Conservation (phyloP, 2,329 filamentous ascomycete species). For the Penicillium sp. region DNA sequence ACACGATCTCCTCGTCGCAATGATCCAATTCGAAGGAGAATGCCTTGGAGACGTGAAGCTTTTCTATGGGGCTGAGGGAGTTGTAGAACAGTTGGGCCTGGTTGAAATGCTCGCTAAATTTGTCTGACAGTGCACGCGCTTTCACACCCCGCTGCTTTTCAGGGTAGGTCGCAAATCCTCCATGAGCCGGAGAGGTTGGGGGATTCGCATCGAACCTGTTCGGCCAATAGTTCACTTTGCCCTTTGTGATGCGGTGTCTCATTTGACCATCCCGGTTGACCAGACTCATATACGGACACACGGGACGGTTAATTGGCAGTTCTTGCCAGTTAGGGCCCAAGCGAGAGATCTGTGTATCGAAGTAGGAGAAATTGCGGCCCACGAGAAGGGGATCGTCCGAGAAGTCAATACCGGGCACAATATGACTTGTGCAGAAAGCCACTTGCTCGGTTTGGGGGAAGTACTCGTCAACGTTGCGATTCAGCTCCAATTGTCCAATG, state of each 20-base stretch:
- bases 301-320: slow-evolving; percentile 65
- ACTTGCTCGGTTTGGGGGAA: slow-evolving; percentile 76
- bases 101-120: slow-evolving; percentile 40
- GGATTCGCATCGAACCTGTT: slow-evolving; percentile 59
- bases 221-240: slow-evolving; percentile 70
- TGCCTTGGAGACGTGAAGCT: slow-evolving; percentile 30
- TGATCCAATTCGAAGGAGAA: slow-evolving; percentile 35
- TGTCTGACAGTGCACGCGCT: slow-evolving; percentile 41
- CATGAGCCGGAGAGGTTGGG: slow-evolving; percentile 54
- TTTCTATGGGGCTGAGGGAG: slow-evolving; percentile 29
- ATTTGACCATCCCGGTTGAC: slow-evolving; percentile 66
- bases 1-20: slow-evolving; percentile 70
- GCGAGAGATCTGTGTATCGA: slow-evolving; percentile 52
- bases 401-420: slow-evolving; percentile 69
- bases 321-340: slow-evolving; percentile 69
- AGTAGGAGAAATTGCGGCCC: slow-evolving; percentile 59
- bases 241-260: slow-evolving; percentile 63
- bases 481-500: slow-evolving; percentile 70
- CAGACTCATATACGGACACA: slow-evolving; percentile 66
- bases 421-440: slow-evolving; percentile 70
- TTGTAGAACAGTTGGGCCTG: slow-evolving; percentile 34
- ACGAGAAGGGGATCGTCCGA: slow-evolving; percentile 67
- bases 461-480: slow-evolving; percentile 70
- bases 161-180: slow-evolving; percentile 61
- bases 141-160: slow-evolving; percentile 62